These are phyloP conservation scores for Trichocomaceae sp. DNA, from an alignment of 2,329 filamentous ascomycete genomes.

Conservation along the genomic window DNA sequence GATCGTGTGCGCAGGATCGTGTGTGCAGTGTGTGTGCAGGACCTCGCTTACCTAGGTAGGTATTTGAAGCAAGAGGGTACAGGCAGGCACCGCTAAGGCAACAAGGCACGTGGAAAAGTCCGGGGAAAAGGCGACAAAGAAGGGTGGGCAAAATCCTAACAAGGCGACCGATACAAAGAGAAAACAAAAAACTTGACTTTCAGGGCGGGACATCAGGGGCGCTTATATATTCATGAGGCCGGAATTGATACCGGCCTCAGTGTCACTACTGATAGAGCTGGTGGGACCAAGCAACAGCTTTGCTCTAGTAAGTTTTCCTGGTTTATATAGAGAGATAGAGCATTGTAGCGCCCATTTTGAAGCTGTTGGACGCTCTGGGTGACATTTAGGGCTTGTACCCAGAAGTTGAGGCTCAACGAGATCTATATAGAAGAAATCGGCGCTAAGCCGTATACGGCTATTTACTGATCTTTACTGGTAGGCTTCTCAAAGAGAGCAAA, in stretches of 20 bases:
- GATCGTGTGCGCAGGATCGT: too few species aligned
- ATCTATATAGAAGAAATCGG: not conserved
- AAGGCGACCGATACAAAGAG: conserved; percentile 13
- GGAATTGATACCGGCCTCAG: conserved; percentile 43
- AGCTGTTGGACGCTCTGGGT: not conserved
- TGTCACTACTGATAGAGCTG: conserved; percentile 6
- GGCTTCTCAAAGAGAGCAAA: not conserved
- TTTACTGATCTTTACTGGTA: not conserved
- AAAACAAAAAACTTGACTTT: conserved; percentile 17
- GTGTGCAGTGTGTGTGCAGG: too few species aligned
- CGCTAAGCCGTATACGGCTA: conserved; percentile 7
- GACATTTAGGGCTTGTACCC: not conserved
- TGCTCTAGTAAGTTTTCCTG: conserved; percentile 17
- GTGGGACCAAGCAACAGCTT: conserved; percentile 16
- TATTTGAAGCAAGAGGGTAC: not conserved
- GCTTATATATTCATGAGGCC: conserved; percentile 41
- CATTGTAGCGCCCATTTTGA: not conserved
- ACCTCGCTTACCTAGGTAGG: too few species aligned
- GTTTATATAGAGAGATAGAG: not conserved
- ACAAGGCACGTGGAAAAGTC: conserved; percentile 13
- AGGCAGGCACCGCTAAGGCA: conserved; percentile 7
- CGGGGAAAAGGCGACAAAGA: conserved; percentile 13
- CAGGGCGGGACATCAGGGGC: conserved; percentile 27
- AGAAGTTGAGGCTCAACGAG: not conserved
- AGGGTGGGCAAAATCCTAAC: conserved; percentile 1